A percentile compares a stretch with the other conserved stretches of the same genome.
These are phyloP conservation scores for Russula foetens DNA, from an alignment of 768 basidiomycete genomes.

Conservation along the genomic window DNA sequence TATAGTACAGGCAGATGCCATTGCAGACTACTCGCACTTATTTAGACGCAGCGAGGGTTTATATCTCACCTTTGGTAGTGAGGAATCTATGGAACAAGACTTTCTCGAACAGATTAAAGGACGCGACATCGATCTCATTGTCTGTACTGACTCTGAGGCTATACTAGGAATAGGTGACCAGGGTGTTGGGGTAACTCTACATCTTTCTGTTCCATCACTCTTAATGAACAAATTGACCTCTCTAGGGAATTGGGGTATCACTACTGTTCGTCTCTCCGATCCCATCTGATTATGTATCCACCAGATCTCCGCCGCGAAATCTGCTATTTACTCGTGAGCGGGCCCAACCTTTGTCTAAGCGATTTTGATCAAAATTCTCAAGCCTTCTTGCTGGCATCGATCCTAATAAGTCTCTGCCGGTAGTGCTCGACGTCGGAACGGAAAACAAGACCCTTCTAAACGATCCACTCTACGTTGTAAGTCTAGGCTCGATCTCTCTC, in stretches of 20 bases:
- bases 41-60: constrained; percentile 75
- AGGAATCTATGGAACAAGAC: constrained; percentile 66
- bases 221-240: neutral
- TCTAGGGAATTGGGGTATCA: constrained; percentile 32
- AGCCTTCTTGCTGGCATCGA: constrained; percentile 62
- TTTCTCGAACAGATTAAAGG: constrained; percentile 60
- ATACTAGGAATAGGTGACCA: constrained; percentile 75
- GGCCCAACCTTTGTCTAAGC: neutral
- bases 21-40: constrained; percentile 75
- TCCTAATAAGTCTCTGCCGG: constrained; percentile 48
- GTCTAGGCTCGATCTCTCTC: constrained; percentile 22
- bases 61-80: constrained; percentile 54
- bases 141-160: constrained; percentile 79
- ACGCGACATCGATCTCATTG: constrained; percentile 64
- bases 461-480: constrained; percentile 59
- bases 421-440: constrained; percentile 71
- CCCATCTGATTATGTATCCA: neutral
- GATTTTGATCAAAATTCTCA: neutral
- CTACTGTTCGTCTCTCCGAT: neutral
- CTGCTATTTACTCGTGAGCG: constrained; percentile 63
- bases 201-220: neutral
- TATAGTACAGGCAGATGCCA: constrained; percentile 60
- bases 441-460: constrained; percentile 55
- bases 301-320: constrained; percentile 71
- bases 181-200: constrained; percentile 53